Conservation (phyloP, 106 monocot species). For the Agapanthus africanus region DNA sequence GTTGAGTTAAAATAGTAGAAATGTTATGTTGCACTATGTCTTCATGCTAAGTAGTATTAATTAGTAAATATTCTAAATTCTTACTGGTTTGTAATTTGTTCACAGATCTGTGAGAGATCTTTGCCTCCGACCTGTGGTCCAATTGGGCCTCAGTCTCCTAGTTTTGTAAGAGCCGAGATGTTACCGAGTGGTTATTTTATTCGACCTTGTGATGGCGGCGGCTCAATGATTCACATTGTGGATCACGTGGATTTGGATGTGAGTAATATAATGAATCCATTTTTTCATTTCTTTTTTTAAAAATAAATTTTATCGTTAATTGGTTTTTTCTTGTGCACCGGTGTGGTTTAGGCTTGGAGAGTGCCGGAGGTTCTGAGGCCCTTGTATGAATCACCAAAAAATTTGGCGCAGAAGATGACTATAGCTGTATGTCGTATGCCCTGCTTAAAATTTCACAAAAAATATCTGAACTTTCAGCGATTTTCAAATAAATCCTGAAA, state of each 20-base stretch:
- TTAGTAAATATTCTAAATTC: too few relatives aligned
- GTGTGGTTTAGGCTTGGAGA: slow-evolving; percentile 58
- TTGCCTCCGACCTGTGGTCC: slow-evolving; percentile 62
- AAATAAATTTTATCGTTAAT: neutral
- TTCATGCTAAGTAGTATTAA: too few relatives aligned
- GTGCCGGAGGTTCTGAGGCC: slow-evolving; percentile 89
- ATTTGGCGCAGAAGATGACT: slow-evolving; percentile 87
- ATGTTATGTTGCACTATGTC: too few relatives aligned
- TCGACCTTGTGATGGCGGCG: slow-evolving; percentile 87
- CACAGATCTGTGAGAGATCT: slow-evolving; percentile 85
- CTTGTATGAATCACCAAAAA: slow-evolving; percentile 80
- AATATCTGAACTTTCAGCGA: too few relatives aligned
- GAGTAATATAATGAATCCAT: slow-evolving; percentile 4
- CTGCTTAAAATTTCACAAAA: too few relatives aligned
- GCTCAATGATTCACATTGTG: slow-evolving; percentile 93
- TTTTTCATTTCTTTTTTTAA: neutral
- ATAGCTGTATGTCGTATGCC: slow-evolving; percentile 46
- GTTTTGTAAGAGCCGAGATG: slow-evolving; percentile 85
- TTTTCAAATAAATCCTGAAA: too few relatives aligned
- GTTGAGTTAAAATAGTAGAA: too few relatives aligned
- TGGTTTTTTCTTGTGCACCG: neutral
- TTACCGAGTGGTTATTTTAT: slow-evolving; percentile 88
- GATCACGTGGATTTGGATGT: slow-evolving; percentile 93
- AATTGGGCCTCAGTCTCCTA: slow-evolving; percentile 52
- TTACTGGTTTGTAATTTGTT: neutral